phyloP scores from a whole-genome alignment of 106 monocot species.

The Allium sativum region DNA sequence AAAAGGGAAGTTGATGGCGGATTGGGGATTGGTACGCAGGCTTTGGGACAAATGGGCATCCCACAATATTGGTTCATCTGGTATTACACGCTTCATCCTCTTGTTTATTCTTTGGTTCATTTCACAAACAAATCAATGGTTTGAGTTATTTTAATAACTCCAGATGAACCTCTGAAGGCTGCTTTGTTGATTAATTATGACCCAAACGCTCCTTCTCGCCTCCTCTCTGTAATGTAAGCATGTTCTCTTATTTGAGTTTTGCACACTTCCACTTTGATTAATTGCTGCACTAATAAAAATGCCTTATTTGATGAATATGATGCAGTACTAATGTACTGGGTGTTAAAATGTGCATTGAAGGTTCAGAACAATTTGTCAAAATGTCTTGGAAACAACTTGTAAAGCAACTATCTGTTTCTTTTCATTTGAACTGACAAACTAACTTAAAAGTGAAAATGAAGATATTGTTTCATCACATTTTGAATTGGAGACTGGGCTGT shows the following conservation, averaged over 20 bases:
- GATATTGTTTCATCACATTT: neutral
- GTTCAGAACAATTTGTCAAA: no score
- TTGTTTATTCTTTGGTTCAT: neutral
- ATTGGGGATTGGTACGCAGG: conserved; percentile 46
- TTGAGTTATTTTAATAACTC: conserved; percentile 2
- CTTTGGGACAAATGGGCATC: conserved; percentile 74
- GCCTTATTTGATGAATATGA: neutral
- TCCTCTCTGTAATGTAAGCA: conserved; percentile 51
- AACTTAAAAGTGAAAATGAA: neutral
- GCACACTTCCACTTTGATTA: conserved; percentile 1
- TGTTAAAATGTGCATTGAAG: no score
- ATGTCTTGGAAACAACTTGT: no score
- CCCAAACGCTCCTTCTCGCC: conserved; percentile 52
- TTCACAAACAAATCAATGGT: neutral
- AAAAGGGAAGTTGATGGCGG: conserved; percentile 17
- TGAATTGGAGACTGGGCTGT: no score
- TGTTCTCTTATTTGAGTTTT: neutral
- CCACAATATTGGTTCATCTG: conserved; percentile 42
- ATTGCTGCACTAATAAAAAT: neutral
- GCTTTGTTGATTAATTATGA: conserved; percentile 74
- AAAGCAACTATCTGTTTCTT: no score
- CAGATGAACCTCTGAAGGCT: conserved; percentile 54
- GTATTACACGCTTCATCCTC: conserved; percentile 2
- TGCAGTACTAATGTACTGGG: no score
- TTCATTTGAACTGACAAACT: neutral